Evolutionary conservation across 2,329 filamentous ascomycete genomes (phyloP).

Genomic region (Trichoderma citrinoviride): DNA sequence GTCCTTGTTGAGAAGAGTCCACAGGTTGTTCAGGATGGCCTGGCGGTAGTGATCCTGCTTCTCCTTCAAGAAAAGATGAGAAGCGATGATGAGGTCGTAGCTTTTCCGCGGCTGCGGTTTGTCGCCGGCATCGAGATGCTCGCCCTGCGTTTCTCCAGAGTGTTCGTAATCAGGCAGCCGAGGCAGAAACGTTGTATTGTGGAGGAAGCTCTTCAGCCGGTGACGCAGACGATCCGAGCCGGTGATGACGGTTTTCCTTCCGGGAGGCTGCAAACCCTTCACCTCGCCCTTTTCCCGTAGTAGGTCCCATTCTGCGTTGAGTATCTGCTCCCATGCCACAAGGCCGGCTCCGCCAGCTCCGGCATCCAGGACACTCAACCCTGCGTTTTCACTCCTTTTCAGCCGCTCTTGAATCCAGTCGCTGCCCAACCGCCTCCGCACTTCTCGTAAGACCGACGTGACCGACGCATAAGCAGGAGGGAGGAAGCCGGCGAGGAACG

Average conservation of each 20-base stretch:
- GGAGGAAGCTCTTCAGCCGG: slow-evolving; percentile 71
- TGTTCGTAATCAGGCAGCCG: slow-evolving; percentile 84
- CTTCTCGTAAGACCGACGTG: slow-evolving; percentile 67
- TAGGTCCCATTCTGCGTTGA: slow-evolving; percentile 77
- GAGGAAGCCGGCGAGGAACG: slow-evolving; percentile 66
- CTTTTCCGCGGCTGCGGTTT: slow-evolving; percentile 64
- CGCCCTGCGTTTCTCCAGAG: slow-evolving; percentile 56
- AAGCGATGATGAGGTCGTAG: slow-evolving; percentile 87
- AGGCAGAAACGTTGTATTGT: slow-evolving; percentile 89
- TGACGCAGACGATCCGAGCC: slow-evolving; percentile 72
- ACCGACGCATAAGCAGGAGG: slow-evolving; percentile 69
- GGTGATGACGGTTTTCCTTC: slow-evolving; percentile 77
- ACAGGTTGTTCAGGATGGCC: slow-evolving; percentile 80
- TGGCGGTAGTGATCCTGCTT: slow-evolving; percentile 75
- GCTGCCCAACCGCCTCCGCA: slow-evolving; percentile 68
- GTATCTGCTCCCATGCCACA: slow-evolving; percentile 72
- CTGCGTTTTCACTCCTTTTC: slow-evolving; percentile 52
- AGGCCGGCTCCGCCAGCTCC: slow-evolving; percentile 72
- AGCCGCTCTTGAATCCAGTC: slow-evolving; percentile 67
- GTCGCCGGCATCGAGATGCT: slow-evolving; percentile 57
- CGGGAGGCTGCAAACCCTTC: slow-evolving; percentile 49
- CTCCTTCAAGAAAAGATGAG: slow-evolving; percentile 75
- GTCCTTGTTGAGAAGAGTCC: slow-evolving; percentile 77
- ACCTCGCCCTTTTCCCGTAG: slow-evolving; percentile 54
- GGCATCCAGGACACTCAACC: slow-evolving; percentile 68